Base-by-base conservation (phyloP, 106 monocot species). In the Xerophyta viscosa region DNA sequence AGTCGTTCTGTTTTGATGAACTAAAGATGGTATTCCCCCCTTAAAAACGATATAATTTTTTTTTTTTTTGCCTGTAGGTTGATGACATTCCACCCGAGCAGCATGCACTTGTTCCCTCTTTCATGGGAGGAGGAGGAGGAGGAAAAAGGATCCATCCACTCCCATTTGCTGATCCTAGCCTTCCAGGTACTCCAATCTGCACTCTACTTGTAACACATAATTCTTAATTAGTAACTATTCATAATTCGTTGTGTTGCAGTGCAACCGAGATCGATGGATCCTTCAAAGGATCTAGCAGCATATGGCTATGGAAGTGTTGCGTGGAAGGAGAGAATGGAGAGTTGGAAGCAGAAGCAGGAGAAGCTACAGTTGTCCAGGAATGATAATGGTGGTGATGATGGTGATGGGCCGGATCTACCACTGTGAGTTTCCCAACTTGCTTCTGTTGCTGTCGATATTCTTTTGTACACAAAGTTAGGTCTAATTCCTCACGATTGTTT, bases 221-320 rank as follows among this genome's bases (percentile, higher is more conserved):
- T 7, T 39, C 6, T 3, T 3, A 39, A 39, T 12, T 10, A 39
- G 15, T 39, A 15, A n/a, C n/a, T n/a, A n/a, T n/a, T n/a, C n/a
- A n/a, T n/a, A 39, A 39, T 39, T 15, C 15, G 3, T 39, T 8
- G 13, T 23, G 37, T 72, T 88, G 53, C 77, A 94, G 94, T 94
- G 27, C 88, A 84, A 78, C 84, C 84, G 0, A 77, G 94, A 68
- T 88, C 94, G 13, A 84, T 94, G 94, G 94, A 94, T 63, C 94
- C 94, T 55, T 88, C 94, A 27, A 94, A 84, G 64, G 94, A 94
- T 58, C 70, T 94, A 17, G 94, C 84, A 36, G 88, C 94, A 17
- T 94, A 94, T 68, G 94, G 94, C 3, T 94, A 94, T 72, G 94
- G 94, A 53, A 94, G 88, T 53, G 76, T 94, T 17, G 94, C 94